Percentiles rank a stretch among this genome's conserved stretches.
Conservation (phyloP, 108 stramenopile genomes). For the Craspedostauros australis region DNA sequence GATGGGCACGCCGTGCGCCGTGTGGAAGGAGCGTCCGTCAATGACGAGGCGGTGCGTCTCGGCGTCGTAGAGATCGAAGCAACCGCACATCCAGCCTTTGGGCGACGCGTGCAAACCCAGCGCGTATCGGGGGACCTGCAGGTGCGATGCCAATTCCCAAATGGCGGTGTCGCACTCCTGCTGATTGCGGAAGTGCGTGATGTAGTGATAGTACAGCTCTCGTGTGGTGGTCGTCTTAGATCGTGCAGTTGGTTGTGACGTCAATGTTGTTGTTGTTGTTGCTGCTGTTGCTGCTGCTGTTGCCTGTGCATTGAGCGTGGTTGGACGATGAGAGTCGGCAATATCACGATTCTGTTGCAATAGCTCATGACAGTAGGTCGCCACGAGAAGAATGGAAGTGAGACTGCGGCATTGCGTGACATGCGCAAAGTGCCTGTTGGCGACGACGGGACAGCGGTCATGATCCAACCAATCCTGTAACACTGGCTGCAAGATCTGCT, state of each 20-base stretch:
- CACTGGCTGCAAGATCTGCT: no score
- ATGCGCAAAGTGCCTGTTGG: slow-evolving; percentile 13
- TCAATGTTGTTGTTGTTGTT: not conserved
- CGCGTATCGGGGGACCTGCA: slow-evolving; percentile 49
- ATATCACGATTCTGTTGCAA: no score
- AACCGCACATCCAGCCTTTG: slow-evolving; percentile 84
- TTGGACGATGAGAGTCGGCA: slow-evolving; percentile 25
- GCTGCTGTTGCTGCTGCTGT: slow-evolving; percentile 7
- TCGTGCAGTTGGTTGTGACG: slow-evolving; percentile 1
- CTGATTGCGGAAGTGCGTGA: slow-evolving; percentile 79
- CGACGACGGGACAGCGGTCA: no score
- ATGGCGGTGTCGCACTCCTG: slow-evolving; percentile 61
- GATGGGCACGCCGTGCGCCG: slow-evolving; percentile 25
- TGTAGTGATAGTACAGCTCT: slow-evolving; percentile 82
- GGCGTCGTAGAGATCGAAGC: slow-evolving; percentile 29
- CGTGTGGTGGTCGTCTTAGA: slow-evolving; percentile 65
- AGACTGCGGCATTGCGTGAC: slow-evolving; percentile 45
- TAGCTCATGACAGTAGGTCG: slow-evolving; percentile 57
- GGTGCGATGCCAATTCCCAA: slow-evolving; percentile 33
- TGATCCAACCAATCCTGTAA: no score
- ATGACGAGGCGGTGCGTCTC: slow-evolving; percentile 18
- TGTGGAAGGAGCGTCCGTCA: slow-evolving; percentile 19
- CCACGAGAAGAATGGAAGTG: slow-evolving; percentile 52
- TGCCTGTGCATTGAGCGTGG: not conserved
- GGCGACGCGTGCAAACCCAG: slow-evolving; percentile 79